Evolutionary conservation across 345 rosid genomes (phyloP), one percentile per base, ranked within the genome.

Genomic region (Melastoma malabathricum): DNA sequence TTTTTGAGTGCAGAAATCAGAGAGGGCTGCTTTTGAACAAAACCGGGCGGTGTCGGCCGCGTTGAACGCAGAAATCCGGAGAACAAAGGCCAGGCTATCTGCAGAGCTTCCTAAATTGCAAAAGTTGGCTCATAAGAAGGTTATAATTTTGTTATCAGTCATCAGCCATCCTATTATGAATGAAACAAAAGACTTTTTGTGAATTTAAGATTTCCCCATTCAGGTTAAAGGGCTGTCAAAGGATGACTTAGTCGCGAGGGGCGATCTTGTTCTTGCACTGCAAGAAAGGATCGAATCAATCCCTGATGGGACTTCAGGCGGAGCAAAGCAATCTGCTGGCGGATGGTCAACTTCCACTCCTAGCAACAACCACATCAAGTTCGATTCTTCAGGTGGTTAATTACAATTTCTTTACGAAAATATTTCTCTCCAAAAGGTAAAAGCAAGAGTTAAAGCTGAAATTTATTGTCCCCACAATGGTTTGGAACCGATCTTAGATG

Each of bases 161-260:
- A 2, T 22, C 4, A 4, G 2, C 25, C 4, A 22, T 22, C 25
- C 25, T 22, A 22, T 22, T 22, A 4, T 22, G 4, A 22, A 22
- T 22, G 25, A 4, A 22, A 22, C 2, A 22, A 22, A 22, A 22
- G 25, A 22, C 2, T 22, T 22, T 22, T 22, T 22, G 25, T 22
- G 25, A 47, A 4, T 18, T 17, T 18, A 34, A 15, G 13, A 2
- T 15, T n/a, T 34, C 12, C 52, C 10, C 27, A 10, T 13, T 19
- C 38, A 86, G 96, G 82, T 80, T 19, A 90, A 81, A 75, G 86
- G 96, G 55, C 73, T 80, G 43, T 68, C 94, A 1, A 75, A 71
- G 57, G 81, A 83, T 54, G 96, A 80, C 20, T 70, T 67, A 62
- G 67, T 72, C 38, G 59, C 76, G 12, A 84, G 86, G 3, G 47